These are phyloP conservation scores for Ogataea neopini DNA, from an alignment of 805 yeast species.

Conservation along the genomic window DNA sequence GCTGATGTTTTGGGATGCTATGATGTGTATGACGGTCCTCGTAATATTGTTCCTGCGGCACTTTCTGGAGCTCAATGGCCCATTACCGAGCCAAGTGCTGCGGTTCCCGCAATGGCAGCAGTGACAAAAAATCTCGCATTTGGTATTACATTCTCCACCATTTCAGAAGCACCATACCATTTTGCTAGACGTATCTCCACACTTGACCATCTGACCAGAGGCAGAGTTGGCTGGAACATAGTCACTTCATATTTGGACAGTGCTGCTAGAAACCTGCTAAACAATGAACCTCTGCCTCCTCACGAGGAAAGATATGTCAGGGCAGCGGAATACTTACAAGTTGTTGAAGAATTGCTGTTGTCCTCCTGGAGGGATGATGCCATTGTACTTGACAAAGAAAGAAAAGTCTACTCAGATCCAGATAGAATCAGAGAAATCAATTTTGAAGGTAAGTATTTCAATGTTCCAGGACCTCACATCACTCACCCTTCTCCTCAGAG, in stretches of 20 bases:
- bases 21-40: constrained; percentile 41
- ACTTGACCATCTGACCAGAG: constrained; percentile 43
- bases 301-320: constrained; percentile 43
- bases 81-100: constrained; percentile 40
- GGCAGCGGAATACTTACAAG: constrained; percentile 43
- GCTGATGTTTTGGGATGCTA: constrained; percentile 44
- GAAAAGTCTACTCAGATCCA: constrained; percentile 36
- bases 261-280: constrained; percentile 42
- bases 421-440: constrained; percentile 42
- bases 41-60: constrained; percentile 29
- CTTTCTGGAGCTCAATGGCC: constrained; percentile 38
- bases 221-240: constrained; percentile 51
- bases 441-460: constrained; percentile 42
- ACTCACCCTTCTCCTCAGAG: constrained; percentile 46
- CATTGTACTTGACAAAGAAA: constrained; percentile 30
- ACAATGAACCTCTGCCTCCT: constrained; percentile 38
- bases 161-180: constrained; percentile 36
- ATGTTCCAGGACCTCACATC: constrained; percentile 45
- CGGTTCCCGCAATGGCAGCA: constrained; percentile 44
- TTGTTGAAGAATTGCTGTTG: constrained; percentile 40
- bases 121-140: constrained; percentile 38
- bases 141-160: constrained; percentile 44
- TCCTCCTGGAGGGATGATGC: constrained; percentile 49
- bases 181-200: constrained; percentile 44
- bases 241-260: constrained; percentile 45